A percentile compares a stretch with the other conserved stretches of the same genome.
Conservation (phyloP, 2,329 filamentous ascomycete genomes). For the Waltergamsia citrina region DNA sequence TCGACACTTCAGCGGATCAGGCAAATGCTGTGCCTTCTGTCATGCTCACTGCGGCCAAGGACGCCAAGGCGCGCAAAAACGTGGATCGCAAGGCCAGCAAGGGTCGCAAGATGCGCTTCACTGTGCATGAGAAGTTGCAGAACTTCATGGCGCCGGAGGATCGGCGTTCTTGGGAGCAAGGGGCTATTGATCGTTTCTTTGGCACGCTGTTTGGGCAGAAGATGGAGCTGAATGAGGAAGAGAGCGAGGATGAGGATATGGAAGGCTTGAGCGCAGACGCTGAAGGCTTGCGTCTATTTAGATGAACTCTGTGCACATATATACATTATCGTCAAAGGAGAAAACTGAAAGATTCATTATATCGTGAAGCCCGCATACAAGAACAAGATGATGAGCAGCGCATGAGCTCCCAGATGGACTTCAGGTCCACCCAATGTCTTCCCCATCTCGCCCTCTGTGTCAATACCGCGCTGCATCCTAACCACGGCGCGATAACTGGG, state of each 20-base stretch:
- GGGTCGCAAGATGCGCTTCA: conserved; percentile 87
- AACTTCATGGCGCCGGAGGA: conserved; percentile 97
- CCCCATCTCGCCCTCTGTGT: conserved; percentile 7
- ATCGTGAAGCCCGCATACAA: conserved; percentile 9
- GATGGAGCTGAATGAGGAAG: conserved; percentile 52
- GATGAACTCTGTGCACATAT: too few species aligned
- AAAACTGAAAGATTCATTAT: too few species aligned
- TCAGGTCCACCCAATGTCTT: conserved; percentile 32
- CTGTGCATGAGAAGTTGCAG: conserved; percentile 92
- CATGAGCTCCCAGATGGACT: conserved; percentile 34
- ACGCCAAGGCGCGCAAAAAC: conserved; percentile 70
- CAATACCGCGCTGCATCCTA: conserved; percentile 16
- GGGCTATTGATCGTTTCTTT: conserved; percentile 70
- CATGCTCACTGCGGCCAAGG: conserved; percentile 59
- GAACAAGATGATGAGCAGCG: conserved; percentile 25
- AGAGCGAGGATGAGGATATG: conserved; percentile 36
- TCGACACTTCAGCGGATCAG: conserved; percentile 47
- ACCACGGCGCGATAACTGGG: conserved; percentile 32
- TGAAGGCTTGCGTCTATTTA: conserved; percentile 42
- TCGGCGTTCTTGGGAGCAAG: conserved; percentile 67
- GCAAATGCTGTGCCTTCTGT: conserved; percentile 39
- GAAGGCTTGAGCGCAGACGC: conserved; percentile 21
- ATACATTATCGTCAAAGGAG: too few species aligned
- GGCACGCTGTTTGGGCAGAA: conserved; percentile 65
- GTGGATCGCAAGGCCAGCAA: conserved; percentile 95